Percentiles rank a stretch among this genome's conserved stretches.
phyloP scores from a whole-genome alignment of 139 green algal species.

The Closterium sp. region DNA sequence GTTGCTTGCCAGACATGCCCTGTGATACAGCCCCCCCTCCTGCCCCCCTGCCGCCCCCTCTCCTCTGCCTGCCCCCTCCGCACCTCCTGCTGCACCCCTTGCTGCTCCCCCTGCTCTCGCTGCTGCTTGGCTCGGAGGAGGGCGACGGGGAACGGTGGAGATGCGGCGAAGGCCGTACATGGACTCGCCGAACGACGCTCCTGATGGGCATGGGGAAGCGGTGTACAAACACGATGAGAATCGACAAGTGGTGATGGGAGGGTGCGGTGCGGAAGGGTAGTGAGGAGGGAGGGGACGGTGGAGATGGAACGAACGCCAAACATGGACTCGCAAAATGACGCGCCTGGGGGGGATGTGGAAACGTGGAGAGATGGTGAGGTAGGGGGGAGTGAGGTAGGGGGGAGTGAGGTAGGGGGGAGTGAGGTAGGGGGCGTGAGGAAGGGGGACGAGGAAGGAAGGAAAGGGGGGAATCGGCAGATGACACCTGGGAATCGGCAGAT shows the following conservation, averaged over 20 bases:
- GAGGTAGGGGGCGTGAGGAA: background rate
- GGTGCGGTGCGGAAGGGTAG: background rate
- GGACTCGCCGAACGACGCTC: slow-evolving; percentile 46
- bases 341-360: background rate
- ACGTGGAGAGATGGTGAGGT: background rate
- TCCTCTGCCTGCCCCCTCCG: background rate
- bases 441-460: background rate
- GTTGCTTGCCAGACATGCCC: slow-evolving; percentile 14
- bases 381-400: background rate
- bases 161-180: slow-evolving; percentile 41
- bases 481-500: no score
- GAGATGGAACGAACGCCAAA: background rate
- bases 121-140: background rate
- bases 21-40: background rate
- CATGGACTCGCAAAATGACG: background rate
- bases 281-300: background rate
- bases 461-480: no score
- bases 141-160: background rate
- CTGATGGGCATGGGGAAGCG: slow-evolving; percentile 7
- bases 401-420: background rate
- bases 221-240: background rate
- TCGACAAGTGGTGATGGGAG: background rate
- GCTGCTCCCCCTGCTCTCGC: background rate
- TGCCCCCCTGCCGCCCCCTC: background rate
- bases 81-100: background rate